Evolutionary conservation across 1,139 yeast genomes (phyloP).

Genomic region (Blastobotrys aristatus): DNA sequence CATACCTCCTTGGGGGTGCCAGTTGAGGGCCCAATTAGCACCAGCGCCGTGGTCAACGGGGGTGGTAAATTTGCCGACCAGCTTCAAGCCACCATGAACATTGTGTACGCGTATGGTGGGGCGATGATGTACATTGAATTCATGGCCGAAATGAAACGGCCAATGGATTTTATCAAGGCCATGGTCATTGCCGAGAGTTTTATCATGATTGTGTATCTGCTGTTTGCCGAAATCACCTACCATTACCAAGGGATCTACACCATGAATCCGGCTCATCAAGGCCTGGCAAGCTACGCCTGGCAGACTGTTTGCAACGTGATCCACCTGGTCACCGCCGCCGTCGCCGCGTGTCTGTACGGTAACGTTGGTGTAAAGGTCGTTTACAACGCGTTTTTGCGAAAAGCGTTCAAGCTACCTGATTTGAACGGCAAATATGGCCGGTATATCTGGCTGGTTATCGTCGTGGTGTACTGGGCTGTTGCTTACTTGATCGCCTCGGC

Average conservation of each 20-base stretch:
- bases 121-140: constrained; percentile 43
- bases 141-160: constrained; percentile 44
- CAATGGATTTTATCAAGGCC: constrained; percentile 45
- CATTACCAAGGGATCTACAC: constrained; percentile 42
- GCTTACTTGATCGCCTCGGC: constrained; percentile 48
- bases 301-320: constrained; percentile 42
- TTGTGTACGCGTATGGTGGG: constrained; percentile 47
- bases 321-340: constrained; percentile 37
- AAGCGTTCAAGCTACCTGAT: constrained; percentile 33
- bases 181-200: constrained; percentile 42
- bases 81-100: constrained; percentile 40
- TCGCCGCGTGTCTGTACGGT: constrained; percentile 44
- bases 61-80: constrained; percentile 30
- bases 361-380: constrained; percentile 43
- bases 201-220: constrained; percentile 38
- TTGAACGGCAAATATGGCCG: constrained; percentile 35
- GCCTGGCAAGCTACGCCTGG: constrained; percentile 34
- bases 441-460: constrained; percentile 36
- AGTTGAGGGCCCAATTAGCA: constrained; percentile 23
- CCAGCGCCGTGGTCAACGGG: constrained; percentile 28
- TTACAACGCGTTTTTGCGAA: constrained; percentile 37
- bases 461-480: constrained; percentile 41
- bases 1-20: constrained; percentile 23
- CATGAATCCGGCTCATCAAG: constrained; percentile 42
- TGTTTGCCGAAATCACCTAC: constrained; percentile 42